Percentiles rank a stretch among this genome's conserved stretches.
Conservation (phyloP, 139 green algal genomes). For the Volvox reticuliferus region DNA sequence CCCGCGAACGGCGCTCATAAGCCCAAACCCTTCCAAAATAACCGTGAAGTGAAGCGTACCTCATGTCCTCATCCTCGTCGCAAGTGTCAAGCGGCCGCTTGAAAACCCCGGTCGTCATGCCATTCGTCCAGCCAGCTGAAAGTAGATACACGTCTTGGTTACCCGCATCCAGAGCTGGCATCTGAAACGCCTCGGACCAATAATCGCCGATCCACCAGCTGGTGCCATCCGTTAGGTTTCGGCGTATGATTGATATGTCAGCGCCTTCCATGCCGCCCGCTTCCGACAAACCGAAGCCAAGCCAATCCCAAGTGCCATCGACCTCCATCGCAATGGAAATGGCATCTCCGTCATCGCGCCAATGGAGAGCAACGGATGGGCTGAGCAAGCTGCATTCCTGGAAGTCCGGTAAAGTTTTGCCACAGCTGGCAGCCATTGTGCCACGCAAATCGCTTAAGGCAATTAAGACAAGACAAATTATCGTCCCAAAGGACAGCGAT, state of each 20-base stretch:
- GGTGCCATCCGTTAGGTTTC: not conserved
- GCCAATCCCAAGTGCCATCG: not conserved
- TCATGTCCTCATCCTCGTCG: not conserved
- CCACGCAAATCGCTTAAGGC: too few species aligned
- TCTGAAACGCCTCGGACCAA: not conserved
- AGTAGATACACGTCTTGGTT: not conserved
- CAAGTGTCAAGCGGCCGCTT: slow-evolving; percentile 16
- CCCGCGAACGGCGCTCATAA: too few species aligned
- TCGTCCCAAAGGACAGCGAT: too few species aligned
- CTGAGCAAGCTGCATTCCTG: not conserved
- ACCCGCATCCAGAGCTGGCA: not conserved
- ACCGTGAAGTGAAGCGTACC: not conserved
- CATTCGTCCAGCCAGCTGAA: not conserved
- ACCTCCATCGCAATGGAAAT: slow-evolving; percentile 17
- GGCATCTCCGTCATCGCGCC: not conserved
- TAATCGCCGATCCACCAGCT: slow-evolving; percentile 4
- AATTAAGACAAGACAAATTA: too few species aligned
- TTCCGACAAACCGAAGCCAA: not conserved
- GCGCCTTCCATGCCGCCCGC: slow-evolving; percentile 12
- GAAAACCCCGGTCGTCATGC: not conserved
- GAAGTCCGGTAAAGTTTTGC: not conserved
- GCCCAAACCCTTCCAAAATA: not conserved
- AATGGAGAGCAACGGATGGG: slow-evolving; percentile 5
- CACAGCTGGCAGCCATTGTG: not conserved
- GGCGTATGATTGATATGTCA: not conserved